Percentiles rank a stretch among this genome's conserved stretches.
phyloP scores from a whole-genome alignment of 805 yeast species.

The Yamadazyma kitorensis region DNA sequence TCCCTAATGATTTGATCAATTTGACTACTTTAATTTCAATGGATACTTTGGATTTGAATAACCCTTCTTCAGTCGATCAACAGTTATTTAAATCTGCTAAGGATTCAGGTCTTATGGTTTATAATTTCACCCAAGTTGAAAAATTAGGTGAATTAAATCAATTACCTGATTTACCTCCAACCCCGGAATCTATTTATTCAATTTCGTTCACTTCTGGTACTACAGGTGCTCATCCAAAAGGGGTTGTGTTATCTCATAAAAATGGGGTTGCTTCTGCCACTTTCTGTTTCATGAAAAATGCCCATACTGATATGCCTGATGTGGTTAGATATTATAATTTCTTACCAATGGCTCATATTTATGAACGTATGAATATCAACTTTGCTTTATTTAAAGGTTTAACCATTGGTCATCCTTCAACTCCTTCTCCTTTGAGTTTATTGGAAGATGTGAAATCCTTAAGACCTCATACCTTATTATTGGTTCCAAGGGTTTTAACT shows the following conservation, averaged over 20 bases:
- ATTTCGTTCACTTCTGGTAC: slow-evolving; percentile 76
- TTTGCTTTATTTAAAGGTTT: slow-evolving; percentile 47
- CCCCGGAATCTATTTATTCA: slow-evolving; percentile 49
- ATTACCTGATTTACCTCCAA: slow-evolving; percentile 42
- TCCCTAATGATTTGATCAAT: slow-evolving; percentile 22
- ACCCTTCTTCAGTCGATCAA: slow-evolving; percentile 17
- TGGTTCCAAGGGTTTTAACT: slow-evolving; percentile 40
- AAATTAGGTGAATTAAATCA: slow-evolving; percentile 29
- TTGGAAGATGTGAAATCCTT: slow-evolving; percentile 27
- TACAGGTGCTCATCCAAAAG: slow-evolving; percentile 67
- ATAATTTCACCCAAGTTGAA: slow-evolving; percentile 32
- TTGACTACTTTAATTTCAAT: slow-evolving; percentile 36
- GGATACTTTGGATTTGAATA: slow-evolving; percentile 34
- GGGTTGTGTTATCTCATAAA: slow-evolving; percentile 56
- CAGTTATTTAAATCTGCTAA: slow-evolving; percentile 20
- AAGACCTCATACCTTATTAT: slow-evolving; percentile 27
- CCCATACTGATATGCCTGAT: slow-evolving; percentile 15
- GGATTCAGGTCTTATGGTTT: slow-evolving; percentile 15
- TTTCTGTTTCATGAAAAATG: slow-evolving; percentile 27
- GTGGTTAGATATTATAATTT: slow-evolving; percentile 28
- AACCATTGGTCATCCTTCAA: slow-evolving; percentile 50
- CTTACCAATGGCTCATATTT: slow-evolving; percentile 60
- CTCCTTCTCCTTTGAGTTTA: slow-evolving; percentile 25
- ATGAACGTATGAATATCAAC: slow-evolving; percentile 47
- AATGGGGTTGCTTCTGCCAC: slow-evolving; percentile 48